A percentile compares a stretch with the other conserved stretches of the same genome.
Evolutionary conservation across 2,329 filamentous ascomycete species (phyloP).

Genomic region (Colletotrichum sublineola): DNA sequence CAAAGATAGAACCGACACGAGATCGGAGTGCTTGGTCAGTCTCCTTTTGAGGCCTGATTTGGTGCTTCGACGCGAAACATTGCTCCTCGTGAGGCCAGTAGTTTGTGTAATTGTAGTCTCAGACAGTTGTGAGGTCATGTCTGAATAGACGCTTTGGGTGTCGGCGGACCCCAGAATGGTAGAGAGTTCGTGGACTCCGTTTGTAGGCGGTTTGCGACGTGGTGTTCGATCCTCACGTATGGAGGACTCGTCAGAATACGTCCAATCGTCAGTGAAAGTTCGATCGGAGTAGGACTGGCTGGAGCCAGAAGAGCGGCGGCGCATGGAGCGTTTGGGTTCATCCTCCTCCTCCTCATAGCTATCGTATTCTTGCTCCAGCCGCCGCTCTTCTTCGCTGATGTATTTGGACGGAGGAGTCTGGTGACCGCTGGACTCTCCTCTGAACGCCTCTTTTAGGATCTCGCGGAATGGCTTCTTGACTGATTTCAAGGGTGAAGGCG

Average conservation of each 20-base stretch:
- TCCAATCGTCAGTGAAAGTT: conserved; percentile 34
- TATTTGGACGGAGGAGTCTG: conserved; percentile 62
- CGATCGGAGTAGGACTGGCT: conserved; percentile 47
- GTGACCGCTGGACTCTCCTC: conserved; percentile 68
- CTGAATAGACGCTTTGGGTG: conserved; percentile 61
- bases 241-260: conserved; percentile 46
- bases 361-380: conserved; percentile 45
- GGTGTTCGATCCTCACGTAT: conserved; percentile 45
- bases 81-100: conserved; percentile 62
- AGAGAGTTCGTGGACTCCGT: conserved; percentile 67
- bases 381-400: conserved; percentile 61
- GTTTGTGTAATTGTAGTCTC: conserved; percentile 67
- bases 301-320: conserved; percentile 51
- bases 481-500: conserved; percentile 63
- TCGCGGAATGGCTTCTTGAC: conserved; percentile 68
- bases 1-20: conserved; percentile 91
- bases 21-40: conserved; percentile 90
- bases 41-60: conserved; percentile 75
- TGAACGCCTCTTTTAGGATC: conserved; percentile 72
- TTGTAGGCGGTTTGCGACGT: conserved; percentile 63
- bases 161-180: conserved; percentile 68
- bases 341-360: conserved; percentile 46
- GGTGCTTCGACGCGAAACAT: conserved; percentile 61
- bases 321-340: conserved; percentile 35
- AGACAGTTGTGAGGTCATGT: conserved; percentile 63